phyloP scores from a whole-genome alignment of 352 stramenopile genomes.

The Pythium folliculosum region DNA sequence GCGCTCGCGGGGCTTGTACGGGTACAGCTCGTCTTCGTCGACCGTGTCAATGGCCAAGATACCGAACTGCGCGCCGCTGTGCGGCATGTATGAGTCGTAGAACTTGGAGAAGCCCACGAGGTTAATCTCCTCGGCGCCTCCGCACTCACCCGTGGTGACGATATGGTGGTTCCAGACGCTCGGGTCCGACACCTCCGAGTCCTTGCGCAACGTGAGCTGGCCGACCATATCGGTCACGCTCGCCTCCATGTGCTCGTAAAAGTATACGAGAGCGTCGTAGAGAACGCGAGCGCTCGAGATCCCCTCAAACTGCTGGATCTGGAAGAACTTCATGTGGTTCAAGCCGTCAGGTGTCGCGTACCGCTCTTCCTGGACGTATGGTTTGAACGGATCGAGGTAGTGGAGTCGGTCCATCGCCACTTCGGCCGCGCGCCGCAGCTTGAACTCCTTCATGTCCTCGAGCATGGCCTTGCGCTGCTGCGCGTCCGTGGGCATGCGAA shows the following conservation, averaged over 20 bases:
- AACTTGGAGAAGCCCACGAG: conserved; percentile 28
- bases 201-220: conserved; percentile 42
- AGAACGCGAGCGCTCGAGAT: conserved; percentile 32
- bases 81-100: conserved; percentile 7
- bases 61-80: conserved; percentile 13
- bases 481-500: conserved; percentile 15
- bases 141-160: conserved; percentile 28
- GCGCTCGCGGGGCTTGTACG: conserved; percentile 45
- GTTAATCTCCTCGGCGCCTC: conserved; percentile 42
- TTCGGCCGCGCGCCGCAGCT: conserved; percentile 12
- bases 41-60: conserved; percentile 50
- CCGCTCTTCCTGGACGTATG: conserved; percentile 20
- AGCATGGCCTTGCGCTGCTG: conserved; percentile 8
- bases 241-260: conserved; percentile 46
- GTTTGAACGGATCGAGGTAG: conserved; percentile 12
- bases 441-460: conserved; percentile 1
- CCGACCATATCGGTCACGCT: conserved; percentile 41
- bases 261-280: conserved; percentile 38
- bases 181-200: conserved; percentile 28
- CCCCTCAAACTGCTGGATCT: conserved; percentile 45
- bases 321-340: conserved; percentile 21
- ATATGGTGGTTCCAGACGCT: conserved; percentile 40
- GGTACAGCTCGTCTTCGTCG: conserved; percentile 47
- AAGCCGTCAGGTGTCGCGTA: conserved; percentile 14
- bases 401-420: conserved; percentile 8